Evolutionary conservation across 1,284 basidiomycete species (phyloP).

Genomic region (Pseudozyma hubeiensis): DNA sequence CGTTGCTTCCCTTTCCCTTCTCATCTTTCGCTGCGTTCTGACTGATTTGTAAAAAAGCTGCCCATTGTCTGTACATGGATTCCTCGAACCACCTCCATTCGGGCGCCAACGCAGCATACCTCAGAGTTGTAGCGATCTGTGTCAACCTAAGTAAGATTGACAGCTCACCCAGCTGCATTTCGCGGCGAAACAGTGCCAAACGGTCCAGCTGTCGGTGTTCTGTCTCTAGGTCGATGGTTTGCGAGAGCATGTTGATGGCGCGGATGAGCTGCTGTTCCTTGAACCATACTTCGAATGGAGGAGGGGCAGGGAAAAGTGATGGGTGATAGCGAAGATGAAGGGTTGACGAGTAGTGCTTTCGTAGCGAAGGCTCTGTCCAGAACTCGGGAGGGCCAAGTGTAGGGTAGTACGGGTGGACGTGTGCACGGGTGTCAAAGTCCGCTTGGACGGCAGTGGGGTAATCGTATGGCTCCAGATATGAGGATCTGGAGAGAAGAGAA

Average conservation of each 20-base stretch:
- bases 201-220: not conserved
- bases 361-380: conserved; percentile 24
- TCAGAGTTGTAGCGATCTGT: conserved; percentile 15
- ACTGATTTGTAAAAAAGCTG: conserved; percentile 3
- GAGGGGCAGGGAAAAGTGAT: conserved; percentile 1
- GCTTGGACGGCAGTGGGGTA: conserved; percentile 3
- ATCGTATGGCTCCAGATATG: conserved; percentile 21
- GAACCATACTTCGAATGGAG: conserved; percentile 30
- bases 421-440: conserved; percentile 2
- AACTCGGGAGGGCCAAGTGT: conserved; percentile 20
- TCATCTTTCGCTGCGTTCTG: not conserved
- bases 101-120: conserved; percentile 6
- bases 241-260: conserved; percentile 10
- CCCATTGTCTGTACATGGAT: conserved; percentile 7
- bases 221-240: not conserved
- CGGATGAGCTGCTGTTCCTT: conserved; percentile 36
- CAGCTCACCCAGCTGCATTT: conserved; percentile 18
- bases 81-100: conserved; percentile 18
- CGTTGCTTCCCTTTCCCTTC: too few species aligned
- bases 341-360: conserved; percentile 11
- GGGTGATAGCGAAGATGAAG: conserved; percentile 19
- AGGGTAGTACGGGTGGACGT: not conserved
- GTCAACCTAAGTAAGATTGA: conserved; percentile 1
- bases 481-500: conserved; percentile 13
- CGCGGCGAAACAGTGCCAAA: conserved; percentile 3